Conservation (phyloP, 768 basidiomycete species). For the Piloderma croceum region DNA sequence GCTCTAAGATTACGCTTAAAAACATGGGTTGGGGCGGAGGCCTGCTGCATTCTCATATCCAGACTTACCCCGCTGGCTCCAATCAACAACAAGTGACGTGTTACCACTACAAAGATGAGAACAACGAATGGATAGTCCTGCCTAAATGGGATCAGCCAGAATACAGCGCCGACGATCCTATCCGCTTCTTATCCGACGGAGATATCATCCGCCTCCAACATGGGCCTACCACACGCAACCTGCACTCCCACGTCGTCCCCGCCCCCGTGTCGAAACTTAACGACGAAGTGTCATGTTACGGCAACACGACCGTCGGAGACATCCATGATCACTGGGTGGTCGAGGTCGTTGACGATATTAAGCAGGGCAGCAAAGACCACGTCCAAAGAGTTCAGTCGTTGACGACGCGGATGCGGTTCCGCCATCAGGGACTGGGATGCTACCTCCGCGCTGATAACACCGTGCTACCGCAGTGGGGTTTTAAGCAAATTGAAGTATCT, state of each 20-base stretch:
- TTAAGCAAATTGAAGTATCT: constrained; percentile 96
- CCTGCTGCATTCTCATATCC: constrained; percentile 93
- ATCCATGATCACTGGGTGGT: constrained; percentile 86
- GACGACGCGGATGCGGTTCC: constrained; percentile 84
- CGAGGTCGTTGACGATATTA: constrained; percentile 89
- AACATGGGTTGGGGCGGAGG: constrained; percentile 99
- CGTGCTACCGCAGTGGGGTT: constrained; percentile 94
- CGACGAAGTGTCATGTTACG: constrained; percentile 92
- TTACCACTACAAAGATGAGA: constrained; percentile 98
- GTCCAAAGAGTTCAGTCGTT: constrained; percentile 78
- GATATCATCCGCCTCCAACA: constrained; percentile 82
- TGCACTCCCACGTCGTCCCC: constrained; percentile 85
- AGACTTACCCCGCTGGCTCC: constrained; percentile 88
- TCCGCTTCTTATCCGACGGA: constrained; percentile 70
- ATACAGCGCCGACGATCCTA: constrained; percentile 59
- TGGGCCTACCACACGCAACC: constrained; percentile 75
- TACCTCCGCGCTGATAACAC: constrained; percentile 88
- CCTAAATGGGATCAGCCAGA: constrained; percentile 74
- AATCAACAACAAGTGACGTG: constrained; percentile 96
- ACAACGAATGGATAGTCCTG: constrained; percentile 85
- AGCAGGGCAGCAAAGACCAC: constrained; percentile 49
- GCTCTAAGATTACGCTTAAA: constrained; percentile 88
- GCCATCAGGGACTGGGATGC: constrained; percentile 72
- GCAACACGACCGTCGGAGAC: constrained; percentile 86
- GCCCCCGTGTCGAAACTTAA: constrained; percentile 88